phyloP scores from a whole-genome alignment of 495 filamentous ascomycete species.

The Pyronema domesticum region DNA sequence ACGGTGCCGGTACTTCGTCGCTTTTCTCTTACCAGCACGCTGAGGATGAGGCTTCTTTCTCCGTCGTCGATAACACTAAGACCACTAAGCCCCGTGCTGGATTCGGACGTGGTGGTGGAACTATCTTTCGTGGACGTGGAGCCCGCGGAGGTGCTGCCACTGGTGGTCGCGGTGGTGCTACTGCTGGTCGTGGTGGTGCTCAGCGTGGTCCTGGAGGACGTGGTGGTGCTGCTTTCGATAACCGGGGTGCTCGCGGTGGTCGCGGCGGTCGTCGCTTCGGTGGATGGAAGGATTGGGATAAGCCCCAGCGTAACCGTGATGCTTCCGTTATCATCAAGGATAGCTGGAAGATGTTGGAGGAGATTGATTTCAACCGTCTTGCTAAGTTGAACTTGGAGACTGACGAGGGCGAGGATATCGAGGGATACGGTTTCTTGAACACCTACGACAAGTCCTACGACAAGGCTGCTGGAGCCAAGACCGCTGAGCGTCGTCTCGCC shows the following conservation, averaged over 20 bases:
- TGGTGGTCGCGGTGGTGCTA: conserved; percentile 46
- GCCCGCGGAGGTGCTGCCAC: conserved; percentile 45
- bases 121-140: conserved; percentile 76
- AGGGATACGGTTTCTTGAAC: conserved; percentile 89
- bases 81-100: conserved; percentile 55
- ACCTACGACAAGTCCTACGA: conserved; percentile 94
- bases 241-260: conserved; percentile 30
- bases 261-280: conserved; percentile 58
- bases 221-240: conserved; percentile 32
- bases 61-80: conserved; percentile 85
- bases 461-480: conserved; percentile 66
- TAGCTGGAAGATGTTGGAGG: conserved; percentile 89
- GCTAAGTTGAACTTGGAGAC: conserved; percentile 88
- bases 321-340: conserved; percentile 83
- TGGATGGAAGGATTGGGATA: conserved; percentile 98
- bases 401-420: conserved; percentile 85
- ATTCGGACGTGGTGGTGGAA: conserved; percentile 72
- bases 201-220: conserved; percentile 44
- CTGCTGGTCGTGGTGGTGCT: conserved; percentile 32
- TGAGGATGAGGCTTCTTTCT: conserved; percentile 95
- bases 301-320: conserved; percentile 90
- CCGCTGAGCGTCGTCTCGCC: conserved; percentile 65
- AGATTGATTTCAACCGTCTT: conserved; percentile 93
- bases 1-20: conserved; percentile 72
- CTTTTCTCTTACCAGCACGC: conserved; percentile 77